These are phyloP conservation scores for Ophiosphaerella herpotricha DNA, from an alignment of 2,329 filamentous ascomycete genomes.

Conservation along the genomic window DNA sequence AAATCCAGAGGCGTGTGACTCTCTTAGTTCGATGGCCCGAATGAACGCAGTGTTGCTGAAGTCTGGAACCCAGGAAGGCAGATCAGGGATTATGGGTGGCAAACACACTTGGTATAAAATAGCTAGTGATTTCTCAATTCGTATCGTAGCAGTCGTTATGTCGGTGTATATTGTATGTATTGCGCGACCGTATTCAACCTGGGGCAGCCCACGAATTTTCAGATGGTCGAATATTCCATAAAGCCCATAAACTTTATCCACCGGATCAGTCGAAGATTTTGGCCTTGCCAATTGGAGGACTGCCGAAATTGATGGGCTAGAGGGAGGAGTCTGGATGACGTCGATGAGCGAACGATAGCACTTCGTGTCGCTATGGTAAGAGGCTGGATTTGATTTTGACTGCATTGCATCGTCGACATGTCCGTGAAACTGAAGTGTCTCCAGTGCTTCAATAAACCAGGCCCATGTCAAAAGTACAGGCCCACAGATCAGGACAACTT, in stretches of 20 bases:
- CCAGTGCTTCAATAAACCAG: background rate
- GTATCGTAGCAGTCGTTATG: background rate
- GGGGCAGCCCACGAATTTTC: background rate
- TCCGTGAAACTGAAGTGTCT: background rate
- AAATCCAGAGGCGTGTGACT: background rate
- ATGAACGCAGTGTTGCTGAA: background rate
- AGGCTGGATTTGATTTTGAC: conserved; percentile 1
- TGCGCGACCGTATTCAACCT: background rate
- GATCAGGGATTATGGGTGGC: background rate
- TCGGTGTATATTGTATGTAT: background rate
- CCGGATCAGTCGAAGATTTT: background rate
- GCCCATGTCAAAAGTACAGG: background rate
- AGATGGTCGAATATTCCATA: background rate
- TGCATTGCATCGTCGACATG: background rate
- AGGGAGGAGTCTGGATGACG: background rate
- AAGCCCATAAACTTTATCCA: background rate
- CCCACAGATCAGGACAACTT: background rate
- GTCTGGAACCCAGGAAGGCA: background rate
- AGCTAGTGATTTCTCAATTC: background rate
- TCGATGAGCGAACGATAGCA: background rate
- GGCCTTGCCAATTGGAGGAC: background rate
- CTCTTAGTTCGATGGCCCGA: background rate
- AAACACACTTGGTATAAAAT: background rate
- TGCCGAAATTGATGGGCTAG: background rate
- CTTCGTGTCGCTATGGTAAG: background rate